Percentiles rank a stretch among this genome's conserved stretches.
Conservation (phyloP, 108 stramenopile genomes). For the Nitzschia inconspicua region DNA sequence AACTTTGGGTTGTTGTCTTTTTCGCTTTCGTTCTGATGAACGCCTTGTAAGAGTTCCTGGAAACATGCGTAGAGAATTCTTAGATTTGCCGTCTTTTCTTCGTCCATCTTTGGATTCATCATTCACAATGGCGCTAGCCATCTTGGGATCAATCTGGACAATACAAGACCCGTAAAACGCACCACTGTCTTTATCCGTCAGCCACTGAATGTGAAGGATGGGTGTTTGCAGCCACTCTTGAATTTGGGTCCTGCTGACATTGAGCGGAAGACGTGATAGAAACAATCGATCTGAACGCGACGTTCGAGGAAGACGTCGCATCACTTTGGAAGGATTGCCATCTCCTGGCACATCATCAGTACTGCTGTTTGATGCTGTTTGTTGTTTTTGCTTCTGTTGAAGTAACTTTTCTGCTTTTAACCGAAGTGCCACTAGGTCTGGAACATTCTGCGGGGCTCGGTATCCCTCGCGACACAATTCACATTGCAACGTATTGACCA, state of each 20-base stretch:
- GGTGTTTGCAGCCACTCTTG: constrained; percentile 21
- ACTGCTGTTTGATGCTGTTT: neutral
- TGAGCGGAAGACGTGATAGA: constrained; percentile 36
- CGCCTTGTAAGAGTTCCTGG: neutral
- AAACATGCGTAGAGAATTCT: constrained; percentile 22
- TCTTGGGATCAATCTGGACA: constrained; percentile 33
- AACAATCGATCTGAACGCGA: constrained; percentile 35
- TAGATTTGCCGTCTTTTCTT: constrained; percentile 27
- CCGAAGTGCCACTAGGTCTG: constrained; percentile 51
- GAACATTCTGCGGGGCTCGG: constrained; percentile 36
- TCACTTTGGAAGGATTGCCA: neutral
- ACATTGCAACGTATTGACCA: constrained; percentile 25
- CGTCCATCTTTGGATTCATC: constrained; percentile 5
- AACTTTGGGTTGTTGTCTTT: constrained; percentile 6
- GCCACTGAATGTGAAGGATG: constrained; percentile 44
- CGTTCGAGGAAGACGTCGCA: constrained; percentile 6
- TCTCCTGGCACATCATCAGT: neutral
- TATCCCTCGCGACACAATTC: constrained; percentile 57
- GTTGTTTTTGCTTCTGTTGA: neutral
- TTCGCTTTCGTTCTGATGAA: too few relatives aligned
- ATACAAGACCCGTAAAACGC: constrained; percentile 70
- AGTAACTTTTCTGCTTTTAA: constrained; percentile 43
- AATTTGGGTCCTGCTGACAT: constrained; percentile 39
- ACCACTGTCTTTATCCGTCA: constrained; percentile 43
- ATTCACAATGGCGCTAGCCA: constrained; percentile 15